Conservation (phyloP, 164 flowering plant genomes). For the Vitis labrusca region DNA sequence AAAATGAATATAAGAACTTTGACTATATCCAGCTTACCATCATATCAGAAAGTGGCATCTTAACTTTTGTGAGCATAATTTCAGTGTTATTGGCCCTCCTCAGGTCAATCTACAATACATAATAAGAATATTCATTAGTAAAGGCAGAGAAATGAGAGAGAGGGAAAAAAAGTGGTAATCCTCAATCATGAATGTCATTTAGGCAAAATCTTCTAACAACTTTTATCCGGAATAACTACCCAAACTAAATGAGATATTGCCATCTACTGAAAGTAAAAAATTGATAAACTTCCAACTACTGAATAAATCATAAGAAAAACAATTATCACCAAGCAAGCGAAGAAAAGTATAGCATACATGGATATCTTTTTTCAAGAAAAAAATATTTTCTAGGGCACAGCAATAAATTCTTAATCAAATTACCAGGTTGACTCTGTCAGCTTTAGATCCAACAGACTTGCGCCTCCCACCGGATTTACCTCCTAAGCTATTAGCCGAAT, state of each 20-base stretch:
- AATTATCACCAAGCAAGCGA: background rate
- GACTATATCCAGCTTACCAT: constrained; percentile 52
- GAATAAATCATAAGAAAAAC: background rate
- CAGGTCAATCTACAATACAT: constrained; percentile 58
- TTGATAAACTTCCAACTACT: background rate
- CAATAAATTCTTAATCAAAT: background rate
- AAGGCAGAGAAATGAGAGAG: background rate
- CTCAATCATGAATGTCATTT: background rate
- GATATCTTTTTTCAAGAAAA: background rate
- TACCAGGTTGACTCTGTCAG: constrained; percentile 88
- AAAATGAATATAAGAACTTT: background rate
- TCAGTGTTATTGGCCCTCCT: constrained; percentile 86
- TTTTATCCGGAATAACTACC: background rate
- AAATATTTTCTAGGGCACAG: background rate
- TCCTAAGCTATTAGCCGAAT: constrained; percentile 51
- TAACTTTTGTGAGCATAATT: constrained; percentile 92
- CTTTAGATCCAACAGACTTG: constrained; percentile 77
- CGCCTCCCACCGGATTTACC: constrained; percentile 66
- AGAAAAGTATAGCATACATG: background rate
- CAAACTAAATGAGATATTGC: background rate
- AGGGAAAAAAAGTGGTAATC: background rate
- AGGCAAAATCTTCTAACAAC: background rate
- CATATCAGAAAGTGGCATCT: constrained; percentile 88
- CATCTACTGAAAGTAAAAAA: constrained; percentile 5
- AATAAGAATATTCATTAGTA: background rate